Base-by-base conservation (phyloP, 2,329 filamentous ascomycete species). In the Rutstroemia sydowiana region DNA sequence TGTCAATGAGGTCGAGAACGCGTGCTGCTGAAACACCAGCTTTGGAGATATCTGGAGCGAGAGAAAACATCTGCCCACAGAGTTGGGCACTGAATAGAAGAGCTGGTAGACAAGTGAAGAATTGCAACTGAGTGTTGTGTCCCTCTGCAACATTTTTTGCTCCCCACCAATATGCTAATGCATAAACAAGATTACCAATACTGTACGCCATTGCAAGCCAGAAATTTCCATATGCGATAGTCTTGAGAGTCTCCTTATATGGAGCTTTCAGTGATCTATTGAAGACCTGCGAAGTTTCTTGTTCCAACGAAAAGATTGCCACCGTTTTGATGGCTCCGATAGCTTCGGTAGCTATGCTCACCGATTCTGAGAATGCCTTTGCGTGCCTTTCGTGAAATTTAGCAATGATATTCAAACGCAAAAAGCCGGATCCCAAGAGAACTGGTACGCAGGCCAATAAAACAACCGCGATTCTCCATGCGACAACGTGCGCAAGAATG, bases 141-240 rank as follows among this genome's bases (percentile, higher is more conserved):
- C 85, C 84, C 40, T 75, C 73, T 51, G 82, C 76, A 55, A 90
- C 87, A 53, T 83, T 79, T 59, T 80, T 84, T 0, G 84, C 77
- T 5, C 86, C 86, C 85, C 86, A 90, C 84, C 85, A 90, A 67
- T 88, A 89, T 1, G 85, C 82, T 49, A 91, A 76, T 0, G 85
- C 84, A 62, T 89, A 87, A 21, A 88, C 78, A 39, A 87, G 72
- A 60, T 84, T 85, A 21, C 81, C 77, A 7, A 77, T 71, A 57
- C 75, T 78, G 63, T 81, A 78, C 13, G 79, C 73, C 20, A 82
- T 70, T 7, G 81, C 78, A 7, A 82, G 73, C 74, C 47, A 77
- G 84, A 30, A 82, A 65, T 63, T 16, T 69, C 75, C 30, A 70
- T 71, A 14, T 69, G 63, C 37, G 21, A 43, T 50, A n/a, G 31